These are phyloP conservation scores for Blastocystis sp. DNA, from an alignment of 352 stramenopile species.

Conservation along the genomic window DNA sequence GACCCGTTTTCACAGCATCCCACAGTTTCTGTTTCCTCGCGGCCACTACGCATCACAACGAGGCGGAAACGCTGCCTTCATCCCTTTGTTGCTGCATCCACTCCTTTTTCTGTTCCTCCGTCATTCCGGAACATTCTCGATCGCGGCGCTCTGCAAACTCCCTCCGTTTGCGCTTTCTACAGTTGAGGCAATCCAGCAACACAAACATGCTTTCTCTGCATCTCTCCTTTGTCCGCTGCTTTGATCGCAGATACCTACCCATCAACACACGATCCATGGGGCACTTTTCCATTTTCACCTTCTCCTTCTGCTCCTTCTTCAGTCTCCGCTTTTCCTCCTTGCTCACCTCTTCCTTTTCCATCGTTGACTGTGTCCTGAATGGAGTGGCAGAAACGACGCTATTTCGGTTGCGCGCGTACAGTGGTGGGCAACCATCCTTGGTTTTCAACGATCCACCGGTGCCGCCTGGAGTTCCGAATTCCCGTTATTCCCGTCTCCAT, in stretches of 20 bases:
- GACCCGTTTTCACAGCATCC: constrained; percentile 17
- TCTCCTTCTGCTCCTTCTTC: constrained; percentile 31
- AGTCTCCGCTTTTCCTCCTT: constrained; percentile 21
- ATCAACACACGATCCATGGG: not conserved
- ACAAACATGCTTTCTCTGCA: not conserved
- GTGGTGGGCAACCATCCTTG: not conserved
- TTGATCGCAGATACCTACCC: not conserved
- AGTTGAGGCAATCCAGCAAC: not conserved
- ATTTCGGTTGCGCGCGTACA: not conserved
- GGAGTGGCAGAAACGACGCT: not conserved
- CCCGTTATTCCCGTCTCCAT: not conserved
- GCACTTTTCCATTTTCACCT: constrained; percentile 15
- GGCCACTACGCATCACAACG: not conserved
- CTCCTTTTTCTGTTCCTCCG: constrained; percentile 5
- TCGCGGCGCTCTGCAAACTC: constrained; percentile 23
- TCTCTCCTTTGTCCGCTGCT: constrained; percentile 10
- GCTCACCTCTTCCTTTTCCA: constrained; percentile 17
- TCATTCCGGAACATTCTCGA: constrained; percentile 16
- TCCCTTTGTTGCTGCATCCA: constrained; percentile 24
- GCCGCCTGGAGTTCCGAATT: not conserved
- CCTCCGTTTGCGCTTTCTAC: constrained; percentile 11
- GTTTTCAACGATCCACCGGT: not conserved
- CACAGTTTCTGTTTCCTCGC: constrained; percentile 5
- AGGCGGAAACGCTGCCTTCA: not conserved
- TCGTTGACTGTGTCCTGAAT: not conserved